Conservation (phyloP, 1,139 yeast genomes). For the Zygoascus meyerae region DNA sequence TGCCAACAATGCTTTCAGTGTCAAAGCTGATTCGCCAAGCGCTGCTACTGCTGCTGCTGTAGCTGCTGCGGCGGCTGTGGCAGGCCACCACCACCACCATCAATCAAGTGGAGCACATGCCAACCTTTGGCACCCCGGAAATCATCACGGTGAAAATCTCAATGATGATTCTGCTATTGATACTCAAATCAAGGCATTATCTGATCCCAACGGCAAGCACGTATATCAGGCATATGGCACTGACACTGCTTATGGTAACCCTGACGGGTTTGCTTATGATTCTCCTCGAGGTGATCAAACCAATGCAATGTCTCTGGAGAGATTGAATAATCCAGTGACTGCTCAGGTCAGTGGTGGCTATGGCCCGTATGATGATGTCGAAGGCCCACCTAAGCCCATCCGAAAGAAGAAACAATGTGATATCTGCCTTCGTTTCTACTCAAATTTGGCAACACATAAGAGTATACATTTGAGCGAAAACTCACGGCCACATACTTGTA, state of each 20-base stretch:
- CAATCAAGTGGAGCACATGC: no score
- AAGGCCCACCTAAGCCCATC: slow-evolving; percentile 11
- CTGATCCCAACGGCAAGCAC: slow-evolving; percentile 1
- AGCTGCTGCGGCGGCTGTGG: background rate
- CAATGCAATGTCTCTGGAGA: slow-evolving; percentile 17
- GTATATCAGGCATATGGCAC: background rate
- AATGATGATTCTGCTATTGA: slow-evolving; percentile 8
- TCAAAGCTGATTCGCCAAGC: slow-evolving; percentile 1
- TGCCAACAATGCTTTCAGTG: background rate
- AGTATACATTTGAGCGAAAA: slow-evolving; percentile 73
- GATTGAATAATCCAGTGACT: slow-evolving; percentile 18
- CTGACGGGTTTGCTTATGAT: slow-evolving; percentile 1
- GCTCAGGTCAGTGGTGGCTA: slow-evolving; percentile 5
- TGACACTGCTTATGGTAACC: background rate
- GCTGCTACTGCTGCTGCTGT: background rate
- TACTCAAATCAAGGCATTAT: slow-evolving; percentile 8
- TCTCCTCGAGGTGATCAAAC: background rate
- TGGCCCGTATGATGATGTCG: slow-evolving; percentile 1
- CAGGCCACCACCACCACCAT: no score
- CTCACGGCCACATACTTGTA: slow-evolving; percentile 71
- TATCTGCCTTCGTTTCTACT: slow-evolving; percentile 66
- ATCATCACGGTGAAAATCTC: no score
- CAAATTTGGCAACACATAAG: slow-evolving; percentile 80
- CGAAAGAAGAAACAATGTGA: slow-evolving; percentile 82
- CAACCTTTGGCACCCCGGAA: no score